Conservation (phyloP, 2,329 filamentous ascomycete species). For the Aspergillus viridinutans region DNA sequence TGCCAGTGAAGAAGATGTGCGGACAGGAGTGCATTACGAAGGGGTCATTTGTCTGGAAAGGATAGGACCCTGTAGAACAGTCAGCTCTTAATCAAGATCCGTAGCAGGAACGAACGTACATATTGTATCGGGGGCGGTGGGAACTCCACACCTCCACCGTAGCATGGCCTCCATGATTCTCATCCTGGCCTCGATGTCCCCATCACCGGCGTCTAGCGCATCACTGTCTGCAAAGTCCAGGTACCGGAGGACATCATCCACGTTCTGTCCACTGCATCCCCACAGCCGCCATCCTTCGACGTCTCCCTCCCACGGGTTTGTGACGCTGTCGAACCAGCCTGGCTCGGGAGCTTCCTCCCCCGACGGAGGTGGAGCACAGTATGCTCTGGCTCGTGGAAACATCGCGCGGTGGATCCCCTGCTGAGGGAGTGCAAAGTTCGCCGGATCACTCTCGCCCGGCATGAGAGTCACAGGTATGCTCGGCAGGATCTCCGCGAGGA, state of each 20-base stretch:
- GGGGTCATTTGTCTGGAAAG: constrained; percentile 89
- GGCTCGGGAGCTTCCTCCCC: constrained; percentile 41
- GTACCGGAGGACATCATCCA: constrained; percentile 92
- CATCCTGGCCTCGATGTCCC: constrained; percentile 63
- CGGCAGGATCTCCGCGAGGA: constrained; percentile 75
- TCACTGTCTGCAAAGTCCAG: constrained; percentile 51
- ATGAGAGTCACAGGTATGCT: constrained; percentile 85
- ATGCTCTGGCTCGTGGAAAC: constrained; percentile 72
- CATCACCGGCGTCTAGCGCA: constrained; percentile 21
- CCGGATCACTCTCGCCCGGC: constrained; percentile 78
- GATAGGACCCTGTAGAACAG: constrained; percentile 70
- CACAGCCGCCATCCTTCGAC: constrained; percentile 85
- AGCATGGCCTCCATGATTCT: constrained; percentile 94
- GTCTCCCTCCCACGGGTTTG: constrained; percentile 90
- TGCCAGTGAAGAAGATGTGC: constrained; percentile 86
- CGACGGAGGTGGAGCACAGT: constrained; percentile 43
- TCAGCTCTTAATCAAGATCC: constrained; percentile 8
- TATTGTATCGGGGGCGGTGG: constrained; percentile 91
- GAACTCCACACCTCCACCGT: constrained; percentile 84
- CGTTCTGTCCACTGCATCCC: constrained; percentile 84
- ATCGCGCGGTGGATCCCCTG: constrained; percentile 91
- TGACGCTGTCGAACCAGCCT: constrained; percentile 82
- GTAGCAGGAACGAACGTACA: constrained; percentile 56
- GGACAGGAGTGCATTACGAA: constrained; percentile 83
- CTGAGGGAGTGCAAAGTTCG: constrained; percentile 84